phyloP scores from a whole-genome alignment of 1,284 basidiomycete species.

The Cutaneotrichosporon sp. region DNA sequence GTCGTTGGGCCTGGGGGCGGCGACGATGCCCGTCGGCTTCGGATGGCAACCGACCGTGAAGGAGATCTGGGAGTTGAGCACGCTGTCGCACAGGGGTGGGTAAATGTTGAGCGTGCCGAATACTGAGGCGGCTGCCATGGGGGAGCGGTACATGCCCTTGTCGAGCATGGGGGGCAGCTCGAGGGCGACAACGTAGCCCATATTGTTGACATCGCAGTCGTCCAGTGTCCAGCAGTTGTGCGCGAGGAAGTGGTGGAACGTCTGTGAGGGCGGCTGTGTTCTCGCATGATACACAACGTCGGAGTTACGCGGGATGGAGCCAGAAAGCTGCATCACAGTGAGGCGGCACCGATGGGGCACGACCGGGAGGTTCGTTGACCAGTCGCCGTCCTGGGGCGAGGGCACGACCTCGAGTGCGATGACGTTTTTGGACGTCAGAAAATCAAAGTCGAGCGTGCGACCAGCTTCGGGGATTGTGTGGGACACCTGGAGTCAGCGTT shows the following conservation, averaged over 20 bases:
- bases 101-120: not conserved
- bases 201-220: not conserved
- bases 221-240: not conserved
- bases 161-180: slow-evolving; percentile 1
- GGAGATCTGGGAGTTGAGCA: not conserved
- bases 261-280: not conserved
- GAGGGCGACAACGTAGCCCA: not conserved
- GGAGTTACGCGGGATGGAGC: not conserved
- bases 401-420: not conserved
- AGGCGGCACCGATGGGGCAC: not conserved
- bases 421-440: not conserved
- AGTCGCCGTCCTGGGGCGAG: not conserved
- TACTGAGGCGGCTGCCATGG: not conserved
- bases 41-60: slow-evolving; percentile 1
- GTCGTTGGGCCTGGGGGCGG: not conserved
- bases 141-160: not conserved
- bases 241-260: not conserved
- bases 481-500: not conserved
- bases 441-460: slow-evolving; percentile 5
- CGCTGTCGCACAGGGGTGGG: not conserved
- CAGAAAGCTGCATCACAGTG: not conserved
- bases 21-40: not conserved
- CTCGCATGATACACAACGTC: not conserved
- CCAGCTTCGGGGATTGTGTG: not conserved
- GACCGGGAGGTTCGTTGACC: not conserved